Conservation (phyloP, 2,329 filamentous ascomycete species). For the Colletotrichum nymphaeae region DNA sequence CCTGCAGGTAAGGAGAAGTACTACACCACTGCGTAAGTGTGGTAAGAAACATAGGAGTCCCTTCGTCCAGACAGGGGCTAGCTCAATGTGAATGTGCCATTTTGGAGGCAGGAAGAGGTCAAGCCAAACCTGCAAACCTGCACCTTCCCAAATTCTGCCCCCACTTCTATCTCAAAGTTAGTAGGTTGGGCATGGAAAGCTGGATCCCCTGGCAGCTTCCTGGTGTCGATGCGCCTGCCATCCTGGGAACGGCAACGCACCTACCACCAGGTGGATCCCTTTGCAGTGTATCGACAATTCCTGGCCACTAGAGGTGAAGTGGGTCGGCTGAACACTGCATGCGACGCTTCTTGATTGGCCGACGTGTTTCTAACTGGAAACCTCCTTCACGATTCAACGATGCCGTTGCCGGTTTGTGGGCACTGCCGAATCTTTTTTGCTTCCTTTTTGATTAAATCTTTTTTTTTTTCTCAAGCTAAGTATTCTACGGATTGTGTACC, state of each 20-base stretch:
- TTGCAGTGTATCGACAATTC: background rate
- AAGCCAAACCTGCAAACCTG: background rate
- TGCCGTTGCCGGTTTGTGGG: constrained; percentile 18
- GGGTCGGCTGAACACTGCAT: constrained; percentile 19
- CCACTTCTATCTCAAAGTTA: background rate
- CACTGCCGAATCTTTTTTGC: background rate
- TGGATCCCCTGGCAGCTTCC: constrained; percentile 12
- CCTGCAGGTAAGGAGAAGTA: background rate
- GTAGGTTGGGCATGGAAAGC: background rate
- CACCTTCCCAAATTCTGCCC: background rate
- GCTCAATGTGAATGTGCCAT: background rate
- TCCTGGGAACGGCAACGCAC: constrained; percentile 20
- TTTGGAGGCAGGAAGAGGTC: background rate
- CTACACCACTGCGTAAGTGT: background rate
- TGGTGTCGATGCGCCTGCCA: constrained; percentile 27
- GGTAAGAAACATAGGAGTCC: background rate
- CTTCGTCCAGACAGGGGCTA: constrained; percentile 17
- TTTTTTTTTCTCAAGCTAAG: background rate
- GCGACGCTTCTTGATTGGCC: background rate
- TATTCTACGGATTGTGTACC: background rate
- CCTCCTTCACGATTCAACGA: background rate
- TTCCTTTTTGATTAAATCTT: background rate
- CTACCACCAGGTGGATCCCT: constrained; percentile 5
- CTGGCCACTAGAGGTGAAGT: constrained; percentile 24
- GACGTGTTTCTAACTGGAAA: constrained; percentile 19